Evolutionary conservation across 371 early-diverging fungal species (phyloP).

Genomic region (Cokeromyces recurvatus): DNA sequence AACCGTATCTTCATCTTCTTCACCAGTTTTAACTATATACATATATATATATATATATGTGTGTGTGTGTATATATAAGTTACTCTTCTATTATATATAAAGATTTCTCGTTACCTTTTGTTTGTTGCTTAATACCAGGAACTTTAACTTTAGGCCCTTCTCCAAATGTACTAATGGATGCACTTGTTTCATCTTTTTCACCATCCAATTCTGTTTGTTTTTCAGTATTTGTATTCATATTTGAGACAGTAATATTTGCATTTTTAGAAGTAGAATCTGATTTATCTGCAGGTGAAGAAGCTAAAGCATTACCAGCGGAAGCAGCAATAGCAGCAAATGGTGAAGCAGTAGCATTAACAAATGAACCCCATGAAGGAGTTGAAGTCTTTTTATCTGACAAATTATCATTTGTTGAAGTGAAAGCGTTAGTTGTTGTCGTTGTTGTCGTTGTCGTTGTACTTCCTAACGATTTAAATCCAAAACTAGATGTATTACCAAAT

Average conservation of each 20-base stretch:
- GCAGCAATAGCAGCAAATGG: slow-evolving; percentile 38
- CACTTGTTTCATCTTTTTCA: slow-evolving; percentile 4
- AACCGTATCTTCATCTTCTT: slow-evolving; percentile 45
- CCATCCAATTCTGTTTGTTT: no score
- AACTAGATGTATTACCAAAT: slow-evolving; percentile 14
- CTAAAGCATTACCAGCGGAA: slow-evolving; percentile 19
- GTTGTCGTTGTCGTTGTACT: not conserved
- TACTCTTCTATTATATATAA: no score
- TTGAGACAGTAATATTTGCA: not conserved
- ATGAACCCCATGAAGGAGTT: slow-evolving; percentile 30
- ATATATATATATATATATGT: not conserved
- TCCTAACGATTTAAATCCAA: slow-evolving; percentile 16
- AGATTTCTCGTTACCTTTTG: slow-evolving; percentile 6
- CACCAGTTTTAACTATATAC: slow-evolving; percentile 38
- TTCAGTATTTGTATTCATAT: no score
- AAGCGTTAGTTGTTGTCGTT: not conserved
- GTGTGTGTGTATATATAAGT: no score
- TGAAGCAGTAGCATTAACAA: slow-evolving; percentile 36
- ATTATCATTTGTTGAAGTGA: not conserved
- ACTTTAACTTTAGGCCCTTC: slow-evolving; percentile 22
- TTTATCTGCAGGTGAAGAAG: slow-evolving; percentile 8
- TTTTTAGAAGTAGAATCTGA: not conserved
- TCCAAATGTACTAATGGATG: slow-evolving; percentile 19
- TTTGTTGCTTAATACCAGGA: slow-evolving; percentile 18
- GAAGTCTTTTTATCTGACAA: slow-evolving; percentile 2